Evolutionary conservation across 305 asterid genomes (phyloP), one percentile per base, ranked within the genome.

Genomic region (Fraxinus paxiana): DNA sequence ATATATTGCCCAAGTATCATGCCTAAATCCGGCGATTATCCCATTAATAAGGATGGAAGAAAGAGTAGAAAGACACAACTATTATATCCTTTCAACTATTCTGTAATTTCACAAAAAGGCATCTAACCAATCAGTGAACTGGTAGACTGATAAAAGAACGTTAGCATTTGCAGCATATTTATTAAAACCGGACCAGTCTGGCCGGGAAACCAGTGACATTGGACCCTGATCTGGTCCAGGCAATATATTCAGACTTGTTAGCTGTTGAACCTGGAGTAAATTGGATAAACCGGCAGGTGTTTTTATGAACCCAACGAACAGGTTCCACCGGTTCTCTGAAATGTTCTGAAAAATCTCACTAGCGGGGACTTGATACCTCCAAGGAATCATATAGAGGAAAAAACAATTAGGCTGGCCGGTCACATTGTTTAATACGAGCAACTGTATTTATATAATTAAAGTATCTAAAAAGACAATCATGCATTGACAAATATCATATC

Each of bases 1-100:
- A 59, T 63, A 63, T 12, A 65, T 43, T 75, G 46, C 28, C 72
- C 85, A 43, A 20, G 71, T 56, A 77, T 72, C 74, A 65, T 46
- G 15, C 59, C 75, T 30, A 20, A 73, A 63, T 38, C 12, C 15
- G 18, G 17, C 1, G 8, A 38, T 67, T 22, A 73, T 59, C 22
- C 37, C 74, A 63, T 22, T 46, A 4, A 4, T 5, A 34, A 31
- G 13, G 76, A 63, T 34, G 22, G 56, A 41, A 12, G 71, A 31
- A 56, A 35, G 63, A 38, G 37, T 8, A 2, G 35, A 67, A 30
- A 67, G 37, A 28, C 17, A 59, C 30, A 0, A 59, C 5, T 18
- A 67, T 67, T 12, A 67, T 26, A 67, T 26, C 37, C 20, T 26
- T 67, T 30, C 37, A 67, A 67, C 37, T 4, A 28, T 63, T 61